phyloP scores from a whole-genome alignment of 2,329 filamentous ascomycete species.

The Trematosphaeria pertusa region DNA sequence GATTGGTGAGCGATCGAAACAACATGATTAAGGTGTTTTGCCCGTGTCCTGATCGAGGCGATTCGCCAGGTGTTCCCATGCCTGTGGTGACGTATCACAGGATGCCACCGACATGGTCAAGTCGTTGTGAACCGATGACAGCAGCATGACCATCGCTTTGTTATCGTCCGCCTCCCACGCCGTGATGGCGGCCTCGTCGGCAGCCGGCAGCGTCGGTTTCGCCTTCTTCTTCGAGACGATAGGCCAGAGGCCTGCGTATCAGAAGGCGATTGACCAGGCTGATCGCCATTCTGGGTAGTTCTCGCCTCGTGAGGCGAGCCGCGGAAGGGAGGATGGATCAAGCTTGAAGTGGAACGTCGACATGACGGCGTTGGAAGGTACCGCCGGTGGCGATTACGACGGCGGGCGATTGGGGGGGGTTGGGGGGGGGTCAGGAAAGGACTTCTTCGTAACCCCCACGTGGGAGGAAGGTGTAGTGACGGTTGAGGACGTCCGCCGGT shows the following conservation, averaged over 20 bases:
- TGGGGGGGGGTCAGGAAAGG: too few relatives aligned
- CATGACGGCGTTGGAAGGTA: too few relatives aligned
- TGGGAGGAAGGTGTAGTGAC: too few relatives aligned
- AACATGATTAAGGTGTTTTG: slow-evolving; percentile 3
- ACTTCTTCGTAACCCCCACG: too few relatives aligned
- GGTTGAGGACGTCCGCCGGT: too few relatives aligned
- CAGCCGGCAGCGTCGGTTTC: not conserved
- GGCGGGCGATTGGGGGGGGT: too few relatives aligned
- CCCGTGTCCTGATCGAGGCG: too few relatives aligned
- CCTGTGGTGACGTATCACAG: slow-evolving; percentile 3
- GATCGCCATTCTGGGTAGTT: slow-evolving; percentile 8
- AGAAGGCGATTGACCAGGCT: slow-evolving; percentile 3
- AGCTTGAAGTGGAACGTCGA: slow-evolving; percentile 8
- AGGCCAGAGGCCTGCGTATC: slow-evolving; percentile 6
- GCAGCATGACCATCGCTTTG: slow-evolving; percentile 8
- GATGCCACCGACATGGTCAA: slow-evolving; percentile 5
- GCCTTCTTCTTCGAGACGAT: not conserved
- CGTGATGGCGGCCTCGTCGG: not conserved
- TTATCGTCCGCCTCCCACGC: slow-evolving; percentile 7
- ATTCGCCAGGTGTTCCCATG: slow-evolving; percentile 8
- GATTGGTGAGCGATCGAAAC: slow-evolving; percentile 1
- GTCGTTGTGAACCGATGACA: slow-evolving; percentile 5
- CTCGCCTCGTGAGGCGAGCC: slow-evolving; percentile 4
- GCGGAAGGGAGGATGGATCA: not conserved
- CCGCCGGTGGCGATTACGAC: too few relatives aligned